Percentiles rank a stretch among this genome's conserved stretches.
Evolutionary conservation across 1,284 basidiomycete species (phyloP).

Genomic region (Taiwanofungus camphoratus): DNA sequence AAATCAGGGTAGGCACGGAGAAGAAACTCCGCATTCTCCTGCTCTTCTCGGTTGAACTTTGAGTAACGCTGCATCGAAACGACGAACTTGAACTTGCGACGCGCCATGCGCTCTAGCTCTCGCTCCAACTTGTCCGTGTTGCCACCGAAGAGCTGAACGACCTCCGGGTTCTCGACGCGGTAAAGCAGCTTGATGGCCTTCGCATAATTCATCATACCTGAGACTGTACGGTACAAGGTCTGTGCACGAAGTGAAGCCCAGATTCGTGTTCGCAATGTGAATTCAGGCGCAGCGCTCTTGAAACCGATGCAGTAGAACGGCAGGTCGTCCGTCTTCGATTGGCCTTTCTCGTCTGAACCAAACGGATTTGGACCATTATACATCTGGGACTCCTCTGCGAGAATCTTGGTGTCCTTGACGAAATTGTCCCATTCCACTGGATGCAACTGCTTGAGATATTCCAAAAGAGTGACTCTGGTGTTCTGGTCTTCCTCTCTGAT

Average conservation of each 20-base stretch:
- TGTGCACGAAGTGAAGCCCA: slow-evolving; percentile 98
- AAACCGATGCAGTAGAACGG: slow-evolving; percentile 99
- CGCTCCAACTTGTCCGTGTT: slow-evolving; percentile 97
- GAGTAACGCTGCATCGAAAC: slow-evolving; percentile 99
- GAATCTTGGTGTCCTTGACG: slow-evolving; percentile 98
- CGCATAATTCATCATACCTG: slow-evolving; percentile 99
- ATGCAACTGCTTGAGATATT: slow-evolving; percentile 98
- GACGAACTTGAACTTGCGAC: slow-evolving; percentile 98
- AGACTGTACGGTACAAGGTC: slow-evolving; percentile 97
- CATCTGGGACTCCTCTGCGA: slow-evolving; percentile 92
- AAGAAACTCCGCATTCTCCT: slow-evolving; percentile 98
- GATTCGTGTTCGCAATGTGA: slow-evolving; percentile 96
- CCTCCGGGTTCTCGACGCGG: slow-evolving; percentile 98
- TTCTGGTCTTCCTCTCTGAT: slow-evolving; percentile 96
- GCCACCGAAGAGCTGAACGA: slow-evolving; percentile 94
- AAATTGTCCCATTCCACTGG: slow-evolving; percentile 99
- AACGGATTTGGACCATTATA: slow-evolving; percentile 80
- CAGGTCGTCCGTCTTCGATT: slow-evolving; percentile 87
- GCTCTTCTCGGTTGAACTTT: slow-evolving; percentile 99
- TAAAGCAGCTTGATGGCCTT: slow-evolving; percentile 99
- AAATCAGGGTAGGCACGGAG: slow-evolving; percentile 98
- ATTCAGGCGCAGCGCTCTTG: slow-evolving; percentile 98
- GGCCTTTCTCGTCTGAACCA: slow-evolving; percentile 81
- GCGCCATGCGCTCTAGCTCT: slow-evolving; percentile 95
- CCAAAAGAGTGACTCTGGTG: slow-evolving; percentile 89